phyloP scores from a whole-genome alignment of 2,329 filamentous ascomycete species.

The Hypoxylon sp. region DNA sequence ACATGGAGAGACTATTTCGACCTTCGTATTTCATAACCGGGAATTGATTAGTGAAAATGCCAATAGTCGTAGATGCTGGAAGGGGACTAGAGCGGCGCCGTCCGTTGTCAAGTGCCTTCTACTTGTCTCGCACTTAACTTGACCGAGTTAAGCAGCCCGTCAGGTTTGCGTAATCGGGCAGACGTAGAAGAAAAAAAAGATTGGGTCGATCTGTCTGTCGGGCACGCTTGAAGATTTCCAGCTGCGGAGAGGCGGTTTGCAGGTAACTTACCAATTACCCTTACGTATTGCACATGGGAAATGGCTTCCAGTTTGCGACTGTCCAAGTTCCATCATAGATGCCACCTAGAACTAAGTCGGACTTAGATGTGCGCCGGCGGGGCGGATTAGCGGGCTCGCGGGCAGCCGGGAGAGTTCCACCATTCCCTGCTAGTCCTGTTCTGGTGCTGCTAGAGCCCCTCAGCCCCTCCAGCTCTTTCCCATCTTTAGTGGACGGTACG shows the following conservation, averaged over 20 bases:
- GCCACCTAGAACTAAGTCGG: constrained; percentile 17
- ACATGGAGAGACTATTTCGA: constrained; percentile 39
- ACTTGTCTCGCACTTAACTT: constrained; percentile 29
- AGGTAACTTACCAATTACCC: constrained; percentile 6
- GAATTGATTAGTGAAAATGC: constrained; percentile 30
- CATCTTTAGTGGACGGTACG: not conserved
- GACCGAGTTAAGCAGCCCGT: constrained; percentile 23
- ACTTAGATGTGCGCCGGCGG: constrained; percentile 23
- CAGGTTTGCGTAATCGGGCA: constrained; percentile 15
- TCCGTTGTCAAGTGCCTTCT: constrained; percentile 25
- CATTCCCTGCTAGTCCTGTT: constrained; percentile 20
- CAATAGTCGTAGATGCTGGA: constrained; percentile 33
- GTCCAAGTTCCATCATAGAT: constrained; percentile 14
- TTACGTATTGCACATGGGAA: not conserved
- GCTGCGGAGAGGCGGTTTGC: not conserved
- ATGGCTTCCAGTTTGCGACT: constrained; percentile 15
- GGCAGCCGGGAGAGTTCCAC: constrained; percentile 26
- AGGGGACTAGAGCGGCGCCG: constrained; percentile 35
- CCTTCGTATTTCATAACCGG: constrained; percentile 35
- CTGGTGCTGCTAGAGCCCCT: constrained; percentile 17
- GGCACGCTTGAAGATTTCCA: constrained; percentile 8
- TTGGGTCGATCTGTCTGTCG: constrained; percentile 17
- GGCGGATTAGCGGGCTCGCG: constrained; percentile 36
- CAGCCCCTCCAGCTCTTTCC: constrained; percentile 11
- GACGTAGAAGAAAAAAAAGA: constrained; percentile 7